phyloP scores from a whole-genome alignment of 1,284 basidiomycete species.

The Fomitopsis schrenkii region DNA sequence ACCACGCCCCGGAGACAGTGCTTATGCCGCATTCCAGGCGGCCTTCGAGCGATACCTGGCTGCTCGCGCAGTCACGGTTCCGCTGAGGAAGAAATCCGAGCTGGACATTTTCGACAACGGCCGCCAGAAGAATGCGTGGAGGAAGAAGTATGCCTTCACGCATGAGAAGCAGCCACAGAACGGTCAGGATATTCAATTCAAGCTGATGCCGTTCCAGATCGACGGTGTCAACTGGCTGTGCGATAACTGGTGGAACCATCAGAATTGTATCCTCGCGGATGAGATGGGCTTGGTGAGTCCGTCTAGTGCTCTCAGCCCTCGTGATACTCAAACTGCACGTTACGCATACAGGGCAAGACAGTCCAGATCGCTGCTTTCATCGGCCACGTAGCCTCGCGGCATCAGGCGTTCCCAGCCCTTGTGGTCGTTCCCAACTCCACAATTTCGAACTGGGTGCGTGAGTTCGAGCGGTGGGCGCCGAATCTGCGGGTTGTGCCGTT shows the following conservation, averaged over 20 bases:
- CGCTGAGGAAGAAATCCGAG: conserved; percentile 40
- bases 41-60: conserved; percentile 67
- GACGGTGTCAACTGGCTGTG: conserved; percentile 93
- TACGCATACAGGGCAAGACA: conserved; percentile 72
- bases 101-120: conserved; percentile 36
- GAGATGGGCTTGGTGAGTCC: conserved; percentile 87
- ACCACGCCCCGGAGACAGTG: conserved; percentile 51
- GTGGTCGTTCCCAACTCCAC: conserved; percentile 95
- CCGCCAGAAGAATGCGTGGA: conserved; percentile 45
- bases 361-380: conserved; percentile 90
- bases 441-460: conserved; percentile 82
- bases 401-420: conserved; percentile 71
- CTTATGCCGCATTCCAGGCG: conserved; percentile 58
- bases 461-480: conserved; percentile 93
- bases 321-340: conserved; percentile 5
- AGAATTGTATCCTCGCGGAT: conserved; percentile 93
- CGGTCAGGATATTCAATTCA: conserved; percentile 57
- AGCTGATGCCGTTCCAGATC: conserved; percentile 86
- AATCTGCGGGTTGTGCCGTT: conserved; percentile 78
- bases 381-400: conserved; percentile 65
- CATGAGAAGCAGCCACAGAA: conserved; percentile 52
- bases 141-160: conserved; percentile 39
- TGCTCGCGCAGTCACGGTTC: conserved; percentile 61
- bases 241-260: conserved; percentile 84
- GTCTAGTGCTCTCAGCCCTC: neutral